Percentiles rank a stretch among this genome's conserved stretches.
Conservation (phyloP, 2,329 filamentous ascomycete species). For the Esteya vermicola region DNA sequence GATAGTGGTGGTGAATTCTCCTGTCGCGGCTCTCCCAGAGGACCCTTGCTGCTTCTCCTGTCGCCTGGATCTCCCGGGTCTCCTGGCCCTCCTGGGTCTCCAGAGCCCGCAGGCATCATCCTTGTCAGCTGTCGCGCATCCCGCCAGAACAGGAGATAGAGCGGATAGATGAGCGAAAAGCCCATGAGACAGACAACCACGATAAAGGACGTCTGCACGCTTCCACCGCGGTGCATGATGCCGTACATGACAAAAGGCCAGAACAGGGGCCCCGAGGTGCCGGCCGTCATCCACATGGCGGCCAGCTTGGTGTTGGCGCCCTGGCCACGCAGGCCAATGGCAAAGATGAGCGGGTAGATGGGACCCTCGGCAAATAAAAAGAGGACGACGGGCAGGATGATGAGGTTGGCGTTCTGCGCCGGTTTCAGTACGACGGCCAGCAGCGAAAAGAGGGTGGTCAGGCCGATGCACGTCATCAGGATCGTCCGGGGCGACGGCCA, state of each 20-base stretch:
- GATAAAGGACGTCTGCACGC: slow-evolving; percentile 49
- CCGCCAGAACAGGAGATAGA: slow-evolving; percentile 30
- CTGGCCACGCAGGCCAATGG: slow-evolving; percentile 64
- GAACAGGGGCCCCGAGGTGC: slow-evolving; percentile 56
- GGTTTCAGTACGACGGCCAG: slow-evolving; percentile 31
- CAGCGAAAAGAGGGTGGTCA: slow-evolving; percentile 44
- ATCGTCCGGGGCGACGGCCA: slow-evolving; percentile 56
- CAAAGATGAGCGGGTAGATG: slow-evolving; percentile 70
- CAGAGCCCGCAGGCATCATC: too few species aligned
- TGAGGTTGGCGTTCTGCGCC: slow-evolving; percentile 26
- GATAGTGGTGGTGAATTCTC: too few species aligned
- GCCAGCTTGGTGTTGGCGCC: slow-evolving; percentile 70
- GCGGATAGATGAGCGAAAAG: slow-evolving; percentile 30
- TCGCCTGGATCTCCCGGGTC: too few species aligned
- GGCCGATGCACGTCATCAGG: slow-evolving; percentile 44
- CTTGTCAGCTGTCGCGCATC: slow-evolving; percentile 26
- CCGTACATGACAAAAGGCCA: slow-evolving; percentile 63
- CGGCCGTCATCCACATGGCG: slow-evolving; percentile 64
- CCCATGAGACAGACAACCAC: slow-evolving; percentile 42
- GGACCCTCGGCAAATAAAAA: slow-evolving; percentile 74
- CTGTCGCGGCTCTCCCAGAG: too few species aligned
- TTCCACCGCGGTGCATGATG: slow-evolving; percentile 44
- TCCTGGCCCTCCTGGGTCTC: too few species aligned
- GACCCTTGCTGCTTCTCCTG: too few species aligned
- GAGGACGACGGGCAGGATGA: slow-evolving; percentile 48